These are phyloP conservation scores for Ophiostoma sp. DNA, from an alignment of 2,329 filamentous ascomycete genomes.

Conservation along the genomic window DNA sequence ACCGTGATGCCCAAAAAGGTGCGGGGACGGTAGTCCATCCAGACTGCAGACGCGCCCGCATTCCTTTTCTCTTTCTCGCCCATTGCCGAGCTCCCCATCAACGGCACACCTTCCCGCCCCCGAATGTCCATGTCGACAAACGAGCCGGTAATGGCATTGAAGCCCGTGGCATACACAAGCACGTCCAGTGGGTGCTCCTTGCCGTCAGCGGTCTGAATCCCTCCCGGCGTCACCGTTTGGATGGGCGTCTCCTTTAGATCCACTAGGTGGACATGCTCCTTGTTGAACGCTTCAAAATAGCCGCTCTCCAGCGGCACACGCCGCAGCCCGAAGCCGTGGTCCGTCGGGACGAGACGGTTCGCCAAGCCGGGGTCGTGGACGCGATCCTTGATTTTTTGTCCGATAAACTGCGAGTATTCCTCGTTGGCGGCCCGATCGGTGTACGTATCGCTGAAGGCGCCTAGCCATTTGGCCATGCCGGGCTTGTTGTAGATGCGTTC, in stretches of 20 bases:
- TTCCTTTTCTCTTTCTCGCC: conserved; percentile 13
- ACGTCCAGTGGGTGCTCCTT: conserved; percentile 40
- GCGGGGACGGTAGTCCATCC: neutral
- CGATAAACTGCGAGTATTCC: conserved; percentile 36
- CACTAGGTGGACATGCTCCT: conserved; percentile 47
- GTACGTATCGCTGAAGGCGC: conserved; percentile 31
- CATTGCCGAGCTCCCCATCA: conserved; percentile 34
- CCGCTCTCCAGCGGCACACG: conserved; percentile 47
- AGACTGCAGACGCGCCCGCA: too few relatives aligned
- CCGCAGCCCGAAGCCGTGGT: conserved; percentile 49
- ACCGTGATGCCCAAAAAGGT: conserved; percentile 34
- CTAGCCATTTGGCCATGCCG: conserved; percentile 19
- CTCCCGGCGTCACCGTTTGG: conserved; percentile 40
- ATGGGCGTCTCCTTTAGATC: conserved; percentile 47
- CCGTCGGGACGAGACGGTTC: conserved; percentile 45
- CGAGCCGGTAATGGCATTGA: conserved; percentile 39
- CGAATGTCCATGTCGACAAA: conserved; percentile 35
- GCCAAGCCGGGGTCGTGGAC: conserved; percentile 38
- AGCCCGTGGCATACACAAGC: conserved; percentile 39
- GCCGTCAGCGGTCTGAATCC: conserved; percentile 43
- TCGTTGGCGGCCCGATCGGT: conserved; percentile 36
- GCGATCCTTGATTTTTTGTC: conserved; percentile 39
- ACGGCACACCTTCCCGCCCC: conserved; percentile 40
- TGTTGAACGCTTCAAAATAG: conserved; percentile 52
- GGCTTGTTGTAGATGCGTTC: conserved; percentile 43